Base-by-base conservation (phyloP, 1,284 basidiomycete genomes). In the Ceratorhiza oryzae-sativae region DNA sequence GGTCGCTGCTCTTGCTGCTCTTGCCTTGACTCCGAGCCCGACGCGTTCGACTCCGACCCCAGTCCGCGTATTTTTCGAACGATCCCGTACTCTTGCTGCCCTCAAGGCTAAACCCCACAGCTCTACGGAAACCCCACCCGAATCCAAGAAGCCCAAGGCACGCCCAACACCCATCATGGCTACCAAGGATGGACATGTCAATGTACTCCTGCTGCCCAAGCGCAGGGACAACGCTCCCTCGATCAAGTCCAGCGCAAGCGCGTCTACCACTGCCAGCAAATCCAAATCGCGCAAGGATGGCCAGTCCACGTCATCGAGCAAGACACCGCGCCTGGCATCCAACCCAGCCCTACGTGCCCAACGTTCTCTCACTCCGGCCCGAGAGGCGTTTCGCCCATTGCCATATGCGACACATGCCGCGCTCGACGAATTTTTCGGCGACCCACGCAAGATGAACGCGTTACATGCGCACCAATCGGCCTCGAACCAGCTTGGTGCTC, bases 391-490 rank as follows among this genome's bases (percentile, higher is more conserved):
- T 20, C 56, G 67, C 32, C 67, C 67, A 39, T 56, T 71, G 18
- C 67, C 67, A 18, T 71, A 71, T 39, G 56, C 67, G 55, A 71
- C 67, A 10, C 67, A 71, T 49, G 67, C 56, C 15, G 67, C 67
- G 10, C 45, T 60, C 30, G 67, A 71, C 56, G 56, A 71, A 12
- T 71, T 71, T 49, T 71, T 71, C 32, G 67, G 67, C 30, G 56
- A 71, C 20, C 67, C 55, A 71, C 67, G 56, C 55, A 71, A 71
- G 34, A 71, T 71, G 67, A 60, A 71, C 51, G 67, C 67, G 56
- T 20, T 71, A 9, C 55, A 71, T 36, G 56, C 67, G 45, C 67
- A 71, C 32, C 67, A 71, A 30, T 58, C 67, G 6, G 13, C 67
- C 18, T 58, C 67, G 53, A 45, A 58, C 30, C 67, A 70, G 30